Conservation (phyloP, 2,329 filamentous ascomycete species). For the Endocalyx cinctus region DNA sequence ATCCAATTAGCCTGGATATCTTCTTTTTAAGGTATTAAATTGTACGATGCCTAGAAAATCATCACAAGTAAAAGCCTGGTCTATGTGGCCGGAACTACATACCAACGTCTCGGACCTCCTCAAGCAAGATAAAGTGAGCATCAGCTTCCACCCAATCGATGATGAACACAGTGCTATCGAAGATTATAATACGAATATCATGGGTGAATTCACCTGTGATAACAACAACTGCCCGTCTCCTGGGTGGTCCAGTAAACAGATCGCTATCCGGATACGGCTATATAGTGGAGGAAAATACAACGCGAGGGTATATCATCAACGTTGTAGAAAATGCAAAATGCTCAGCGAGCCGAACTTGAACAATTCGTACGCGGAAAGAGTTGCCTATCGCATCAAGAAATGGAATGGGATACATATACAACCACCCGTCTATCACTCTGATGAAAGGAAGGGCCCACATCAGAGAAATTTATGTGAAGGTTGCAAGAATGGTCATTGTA, state of each 20-base stretch:
- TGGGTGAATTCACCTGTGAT: conserved; percentile 29
- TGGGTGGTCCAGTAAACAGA: conserved; percentile 29
- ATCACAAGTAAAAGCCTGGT: too few relatives aligned
- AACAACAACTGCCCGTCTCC: conserved; percentile 17
- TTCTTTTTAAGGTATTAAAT: too few relatives aligned
- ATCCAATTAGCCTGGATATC: too few relatives aligned
- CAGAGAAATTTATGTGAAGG: conserved; percentile 28
- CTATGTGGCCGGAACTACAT: conserved; percentile 6
- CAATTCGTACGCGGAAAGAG: conserved; percentile 28
- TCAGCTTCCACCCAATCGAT: conserved; percentile 19
- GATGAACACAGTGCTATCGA: conserved; percentile 10
- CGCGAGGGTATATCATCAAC: conserved; percentile 32
- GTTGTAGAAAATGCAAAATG: conserved; percentile 26
- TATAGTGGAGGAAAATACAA: conserved; percentile 29
- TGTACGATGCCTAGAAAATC: too few relatives aligned
- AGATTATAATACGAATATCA: conserved; percentile 24
- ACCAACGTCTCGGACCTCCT: conserved; percentile 2
- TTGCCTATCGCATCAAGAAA: conserved; percentile 32
- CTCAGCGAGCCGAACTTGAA: conserved; percentile 24
- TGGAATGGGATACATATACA: conserved; percentile 27
- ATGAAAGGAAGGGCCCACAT: conserved; percentile 19
- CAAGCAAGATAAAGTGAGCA: neutral
- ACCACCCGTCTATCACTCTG: neutral
- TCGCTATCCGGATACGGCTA: conserved; percentile 29
- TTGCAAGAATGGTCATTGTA: conserved; percentile 31